phyloP scores from a whole-genome alignment of 345 rosid genomes.

The Diplotaxis tenuifolia region DNA sequence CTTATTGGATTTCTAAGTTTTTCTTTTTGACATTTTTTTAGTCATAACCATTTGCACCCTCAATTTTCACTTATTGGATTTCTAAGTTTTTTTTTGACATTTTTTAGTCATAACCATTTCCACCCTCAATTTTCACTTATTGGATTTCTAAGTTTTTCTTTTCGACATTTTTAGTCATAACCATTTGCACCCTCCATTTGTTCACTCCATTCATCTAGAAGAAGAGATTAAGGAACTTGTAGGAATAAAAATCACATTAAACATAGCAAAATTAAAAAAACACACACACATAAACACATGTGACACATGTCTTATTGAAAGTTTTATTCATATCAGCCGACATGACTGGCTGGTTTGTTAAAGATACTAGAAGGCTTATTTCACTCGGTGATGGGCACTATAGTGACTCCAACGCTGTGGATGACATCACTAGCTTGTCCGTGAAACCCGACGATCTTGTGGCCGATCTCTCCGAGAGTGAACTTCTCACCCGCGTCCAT shows the following conservation, averaged over 20 bases:
- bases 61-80: too few relatives aligned
- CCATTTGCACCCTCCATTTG: background rate
- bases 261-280: background rate
- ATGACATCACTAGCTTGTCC: slow-evolving; percentile 24
- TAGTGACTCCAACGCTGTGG: background rate
- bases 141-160: too few relatives aligned
- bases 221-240: background rate
- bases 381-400: background rate
- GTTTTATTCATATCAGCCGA: background rate
- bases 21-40: too few relatives aligned
- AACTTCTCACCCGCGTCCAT: slow-evolving; percentile 16
- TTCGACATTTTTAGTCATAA: too few relatives aligned
- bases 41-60: too few relatives aligned
- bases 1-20: too few relatives aligned
- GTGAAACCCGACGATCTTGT: slow-evolving; percentile 32
- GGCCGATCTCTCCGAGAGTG: background rate
- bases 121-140: too few relatives aligned
- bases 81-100: too few relatives aligned
- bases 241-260: background rate
- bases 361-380: background rate
- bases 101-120: too few relatives aligned
- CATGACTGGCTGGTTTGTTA: background rate
- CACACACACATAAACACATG: background rate
- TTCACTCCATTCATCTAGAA: background rate
- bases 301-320: background rate